Base-by-base conservation (phyloP, 768 basidiomycete genomes). In the Panus rudis region DNA sequence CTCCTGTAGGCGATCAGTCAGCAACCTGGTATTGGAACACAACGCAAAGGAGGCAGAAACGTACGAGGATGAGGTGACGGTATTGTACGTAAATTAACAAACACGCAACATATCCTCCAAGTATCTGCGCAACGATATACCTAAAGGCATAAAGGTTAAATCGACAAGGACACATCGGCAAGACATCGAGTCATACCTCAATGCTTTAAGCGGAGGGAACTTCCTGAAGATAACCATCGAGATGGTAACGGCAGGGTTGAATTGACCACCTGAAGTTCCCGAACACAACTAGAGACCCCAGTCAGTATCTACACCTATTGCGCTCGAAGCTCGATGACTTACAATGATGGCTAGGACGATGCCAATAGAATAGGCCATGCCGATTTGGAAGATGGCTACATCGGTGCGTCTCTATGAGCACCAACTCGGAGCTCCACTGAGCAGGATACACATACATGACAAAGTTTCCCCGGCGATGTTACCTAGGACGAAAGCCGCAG, bases 61-160 rank as follows among this genome's bases (percentile, higher is more conserved):
- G 32, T 48, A 74, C 73, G 41, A 56, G 49, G 32, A 85, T 65
- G 37, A 69, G 44, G 38, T 70, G 64, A 43, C 69, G 70, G 66
- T 77, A 87, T 49, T 84, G 78, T 3, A 67, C 68, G 54, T 85
- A 85, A 37, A 80, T 56, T 39, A 79, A 48, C 30, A 81, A 61
- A 45, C 71, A 73, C 0, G 78, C 83, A 45, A 84, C 54, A 47
- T 78, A 82, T 16, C 71, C 76, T 7, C 83, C 84, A 4, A 82
- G 49, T 48, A 83, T 68, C 56, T 88, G 84, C 0, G 79, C 72
- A 8, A 71, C 33, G 49, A 85, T 30, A 42, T 22, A 42, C 28
- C 27, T 12, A 13, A 19, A 19, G 14, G 23, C 17, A 20, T 14
- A 38, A 14, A 38, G 23, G 37, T 17, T 38, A 13, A 38, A 14